Conservation (phyloP, 176 grass and related monocot species). For the Secale cereale region DNA sequence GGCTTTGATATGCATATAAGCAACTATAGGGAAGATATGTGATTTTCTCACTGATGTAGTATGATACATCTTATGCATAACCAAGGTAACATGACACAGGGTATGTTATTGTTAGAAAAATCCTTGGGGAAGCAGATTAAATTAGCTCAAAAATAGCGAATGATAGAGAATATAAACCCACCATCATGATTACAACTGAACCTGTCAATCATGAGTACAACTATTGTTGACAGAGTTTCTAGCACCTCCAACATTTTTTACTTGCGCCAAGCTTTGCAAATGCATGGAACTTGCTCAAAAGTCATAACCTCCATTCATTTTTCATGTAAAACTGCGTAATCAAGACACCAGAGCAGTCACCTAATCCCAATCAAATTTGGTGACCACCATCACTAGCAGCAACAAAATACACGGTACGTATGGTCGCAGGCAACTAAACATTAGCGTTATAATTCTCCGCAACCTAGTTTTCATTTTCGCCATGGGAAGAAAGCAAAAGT, state of each 20-base stretch:
- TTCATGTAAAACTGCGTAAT: neutral
- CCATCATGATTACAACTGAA: conserved; percentile 12
- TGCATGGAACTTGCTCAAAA: neutral
- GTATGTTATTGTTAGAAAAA: neutral
- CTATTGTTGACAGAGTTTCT: neutral
- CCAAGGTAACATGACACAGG: neutral
- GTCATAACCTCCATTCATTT: neutral
- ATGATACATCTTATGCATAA: conserved; percentile 2
- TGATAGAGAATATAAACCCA: neutral
- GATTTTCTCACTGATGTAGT: neutral
- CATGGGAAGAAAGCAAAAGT: neutral
- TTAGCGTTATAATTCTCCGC: neutral
- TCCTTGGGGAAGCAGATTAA: neutral
- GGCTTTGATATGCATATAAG: neutral
- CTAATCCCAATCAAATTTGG: neutral
- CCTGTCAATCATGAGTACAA: neutral
- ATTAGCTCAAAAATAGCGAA: conserved; percentile 9
- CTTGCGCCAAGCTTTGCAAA: neutral
- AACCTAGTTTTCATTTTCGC: neutral
- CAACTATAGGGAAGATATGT: neutral
- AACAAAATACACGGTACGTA: neutral
- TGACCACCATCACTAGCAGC: neutral
- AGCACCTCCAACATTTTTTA: neutral
- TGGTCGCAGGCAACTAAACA: neutral
- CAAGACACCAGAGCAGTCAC: conserved; percentile 7